Evolutionary conservation across 2,329 filamentous ascomycete species (phyloP).

Genomic region (Penicillium sp.): DNA sequence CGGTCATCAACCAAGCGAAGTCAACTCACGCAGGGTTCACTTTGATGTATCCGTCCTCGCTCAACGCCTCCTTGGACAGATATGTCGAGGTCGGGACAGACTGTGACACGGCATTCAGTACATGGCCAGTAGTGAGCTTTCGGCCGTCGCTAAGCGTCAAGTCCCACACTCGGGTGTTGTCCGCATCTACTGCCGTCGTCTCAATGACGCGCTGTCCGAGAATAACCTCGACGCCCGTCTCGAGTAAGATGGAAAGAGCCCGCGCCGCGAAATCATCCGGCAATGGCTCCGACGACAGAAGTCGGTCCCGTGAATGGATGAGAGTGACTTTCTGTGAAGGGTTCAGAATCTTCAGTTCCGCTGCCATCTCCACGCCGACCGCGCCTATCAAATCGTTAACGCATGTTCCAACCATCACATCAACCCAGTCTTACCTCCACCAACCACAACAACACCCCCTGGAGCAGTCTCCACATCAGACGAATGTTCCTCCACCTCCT

Average conservation of each 20-base stretch:
- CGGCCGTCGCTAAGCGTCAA: slow-evolving; percentile 64
- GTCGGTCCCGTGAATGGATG: slow-evolving; percentile 69
- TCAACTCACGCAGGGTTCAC: slow-evolving; percentile 52
- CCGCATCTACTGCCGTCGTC: slow-evolving; percentile 21
- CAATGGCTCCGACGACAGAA: slow-evolving; percentile 73
- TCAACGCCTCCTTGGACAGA: slow-evolving; percentile 61
- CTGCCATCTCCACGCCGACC: slow-evolving; percentile 80
- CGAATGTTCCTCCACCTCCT: slow-evolving; percentile 26
- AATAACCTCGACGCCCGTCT: slow-evolving; percentile 58
- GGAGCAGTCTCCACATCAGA: slow-evolving; percentile 50
- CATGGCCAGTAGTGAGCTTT: slow-evolving; percentile 62
- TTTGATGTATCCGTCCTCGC: slow-evolving; percentile 66
- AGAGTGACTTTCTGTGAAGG: slow-evolving; percentile 70
- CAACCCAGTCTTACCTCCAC: slow-evolving; percentile 55
- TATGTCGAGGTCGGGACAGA: slow-evolving; percentile 64
- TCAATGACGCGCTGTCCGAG: slow-evolving; percentile 30
- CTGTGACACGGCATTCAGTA: slow-evolving; percentile 70
- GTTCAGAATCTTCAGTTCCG: slow-evolving; percentile 70
- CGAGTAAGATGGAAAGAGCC: slow-evolving; percentile 59
- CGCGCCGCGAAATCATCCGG: slow-evolving; percentile 67
- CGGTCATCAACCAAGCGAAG: not conserved
- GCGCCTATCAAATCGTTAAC: slow-evolving; percentile 55
- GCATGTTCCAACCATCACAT: not conserved
- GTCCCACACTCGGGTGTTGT: slow-evolving; percentile 28
- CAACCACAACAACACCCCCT: slow-evolving; percentile 65